These are phyloP conservation scores for Claviceps humidiphila DNA, from an alignment of 2,329 filamentous ascomycete genomes.

Conservation along the genomic window DNA sequence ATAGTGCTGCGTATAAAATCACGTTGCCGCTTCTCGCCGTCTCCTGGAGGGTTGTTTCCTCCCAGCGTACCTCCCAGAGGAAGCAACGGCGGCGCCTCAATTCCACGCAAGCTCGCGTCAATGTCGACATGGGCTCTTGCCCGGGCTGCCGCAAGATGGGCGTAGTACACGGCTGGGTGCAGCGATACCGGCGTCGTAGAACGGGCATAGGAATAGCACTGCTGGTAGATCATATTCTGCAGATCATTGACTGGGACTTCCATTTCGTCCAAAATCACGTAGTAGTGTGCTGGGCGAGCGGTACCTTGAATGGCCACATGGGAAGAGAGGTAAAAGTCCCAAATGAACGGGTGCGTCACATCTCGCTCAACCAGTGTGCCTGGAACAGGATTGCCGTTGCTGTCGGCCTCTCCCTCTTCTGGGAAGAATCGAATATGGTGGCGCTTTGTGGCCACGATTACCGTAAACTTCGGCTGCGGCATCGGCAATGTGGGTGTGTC, in stretches of 20 bases:
- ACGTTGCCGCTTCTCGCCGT: conserved; percentile 20
- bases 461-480: conserved; percentile 58
- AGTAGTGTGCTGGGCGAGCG: conserved; percentile 82
- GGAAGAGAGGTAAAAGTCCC: conserved; percentile 62
- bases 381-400: conserved; percentile 69
- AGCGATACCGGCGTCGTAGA: conserved; percentile 87
- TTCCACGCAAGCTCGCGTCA: conserved; percentile 26
- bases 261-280: conserved; percentile 75
- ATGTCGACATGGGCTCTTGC: conserved; percentile 49
- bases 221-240: conserved; percentile 83
- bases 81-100: conserved; percentile 19
- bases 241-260: conserved; percentile 53
- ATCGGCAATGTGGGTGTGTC: conserved; percentile 15
- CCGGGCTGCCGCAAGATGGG: conserved; percentile 74
- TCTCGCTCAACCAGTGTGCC: conserved; percentile 81
- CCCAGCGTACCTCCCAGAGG: conserved; percentile 16
- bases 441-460: conserved; percentile 81
- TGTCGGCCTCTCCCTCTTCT: conserved; percentile 44
- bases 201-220: conserved; percentile 85
- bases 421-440: conserved; percentile 94
- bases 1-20: conserved; percentile 26
- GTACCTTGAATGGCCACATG: conserved; percentile 81
- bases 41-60: conserved; percentile 9
- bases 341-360: conserved; percentile 78
- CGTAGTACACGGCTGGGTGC: conserved; percentile 88